Base-by-base conservation (phyloP, 2,329 filamentous ascomycete species). In the Colletotrichum zoysiae region DNA sequence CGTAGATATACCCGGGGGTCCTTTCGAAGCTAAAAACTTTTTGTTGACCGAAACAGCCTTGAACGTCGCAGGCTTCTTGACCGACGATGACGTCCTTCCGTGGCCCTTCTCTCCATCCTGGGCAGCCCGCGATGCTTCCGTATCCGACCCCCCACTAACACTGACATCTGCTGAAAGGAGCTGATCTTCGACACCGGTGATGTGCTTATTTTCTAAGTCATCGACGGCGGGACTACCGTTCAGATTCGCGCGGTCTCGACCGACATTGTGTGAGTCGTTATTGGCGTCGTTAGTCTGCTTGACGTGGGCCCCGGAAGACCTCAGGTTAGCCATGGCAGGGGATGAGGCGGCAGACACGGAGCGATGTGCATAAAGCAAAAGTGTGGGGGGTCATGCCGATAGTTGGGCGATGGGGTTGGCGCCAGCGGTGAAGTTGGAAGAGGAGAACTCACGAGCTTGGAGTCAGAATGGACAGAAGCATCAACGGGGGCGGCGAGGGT, bases 21-120 rank as follows among this genome's bases (percentile, higher is more conserved):
- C 86, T 81, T 95, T 95, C 72, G 92, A 89, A n/a, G 89, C 89
- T 46, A 96, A 86, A 78, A 95, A 97, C 55, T 90, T 94, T 82
- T 93, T 95, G 75, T 95, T 95, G 75, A 95, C 92, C 6, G 93
- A 95, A 59, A 96, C 92, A 23, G 93, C 89, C 82, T 96, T 97
- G 86, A 97, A 96, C 16, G 90, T 91, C 23, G 91, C 84, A 26
- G 91, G 90, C 81, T 94, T 95, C 86, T 93, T 95, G 74, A 90
- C 85, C 4, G 90, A 78, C 73, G 91, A 87, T 74, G 86, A 84
- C 11, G 85, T 85, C 70, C 89, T 89, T 73, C 83, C 83, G 79
- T 93, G 89, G 60, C 86, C 85, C 76, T 87, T 89, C 68, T 88
- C 86, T 70, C 85, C 88, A 78, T 88, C 86, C 73, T 88, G 75